Conservation (phyloP, 139 green algal genomes). For the Micromonas pusilla region DNA sequence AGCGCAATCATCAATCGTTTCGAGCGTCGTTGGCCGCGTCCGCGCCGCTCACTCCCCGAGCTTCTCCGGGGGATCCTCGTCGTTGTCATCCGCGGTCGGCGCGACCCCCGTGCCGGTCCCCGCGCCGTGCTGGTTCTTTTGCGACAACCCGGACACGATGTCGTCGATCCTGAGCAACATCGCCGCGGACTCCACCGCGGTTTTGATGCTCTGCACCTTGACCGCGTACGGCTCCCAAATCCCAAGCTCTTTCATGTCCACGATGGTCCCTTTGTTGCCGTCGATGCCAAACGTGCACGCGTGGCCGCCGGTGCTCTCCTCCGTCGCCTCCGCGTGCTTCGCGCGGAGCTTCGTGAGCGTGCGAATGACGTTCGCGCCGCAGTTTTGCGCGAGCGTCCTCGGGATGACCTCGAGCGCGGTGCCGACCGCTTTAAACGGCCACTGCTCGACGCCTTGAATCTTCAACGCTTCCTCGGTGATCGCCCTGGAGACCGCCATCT, state of each 20-base stretch:
- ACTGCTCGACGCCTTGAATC: conserved; percentile 53
- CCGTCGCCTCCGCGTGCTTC: conserved; percentile 52
- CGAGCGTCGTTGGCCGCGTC: too few species aligned
- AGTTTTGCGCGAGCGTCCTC: conserved; percentile 94
- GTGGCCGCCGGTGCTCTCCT: conserved; percentile 11
- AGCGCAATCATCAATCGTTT: neutral
- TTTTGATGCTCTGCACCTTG: conserved; percentile 96
- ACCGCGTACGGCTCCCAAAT: conserved; percentile 96
- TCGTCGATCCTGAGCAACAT: conserved; percentile 98
- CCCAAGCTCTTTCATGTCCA: conserved; percentile 89
- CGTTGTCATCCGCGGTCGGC: neutral
- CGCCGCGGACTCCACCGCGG: conserved; percentile 75
- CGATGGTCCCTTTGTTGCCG: conserved; percentile 73
- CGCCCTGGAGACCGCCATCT: conserved; percentile 83
- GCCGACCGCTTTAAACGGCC: conserved; percentile 48
- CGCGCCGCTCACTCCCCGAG: neutral
- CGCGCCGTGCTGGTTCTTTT: neutral
- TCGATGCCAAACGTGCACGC: conserved; percentile 77
- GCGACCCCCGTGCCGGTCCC: neutral
- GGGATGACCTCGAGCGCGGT: conserved; percentile 95
- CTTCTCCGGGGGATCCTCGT: neutral
- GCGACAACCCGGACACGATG: conserved; percentile 81
- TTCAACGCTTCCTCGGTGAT: conserved; percentile 50
- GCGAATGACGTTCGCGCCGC: conserved; percentile 95
- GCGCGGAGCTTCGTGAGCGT: conserved; percentile 95